These are phyloP conservation scores for Dendrothele bispora DNA, from an alignment of 768 basidiomycete genomes.

Conservation along the genomic window DNA sequence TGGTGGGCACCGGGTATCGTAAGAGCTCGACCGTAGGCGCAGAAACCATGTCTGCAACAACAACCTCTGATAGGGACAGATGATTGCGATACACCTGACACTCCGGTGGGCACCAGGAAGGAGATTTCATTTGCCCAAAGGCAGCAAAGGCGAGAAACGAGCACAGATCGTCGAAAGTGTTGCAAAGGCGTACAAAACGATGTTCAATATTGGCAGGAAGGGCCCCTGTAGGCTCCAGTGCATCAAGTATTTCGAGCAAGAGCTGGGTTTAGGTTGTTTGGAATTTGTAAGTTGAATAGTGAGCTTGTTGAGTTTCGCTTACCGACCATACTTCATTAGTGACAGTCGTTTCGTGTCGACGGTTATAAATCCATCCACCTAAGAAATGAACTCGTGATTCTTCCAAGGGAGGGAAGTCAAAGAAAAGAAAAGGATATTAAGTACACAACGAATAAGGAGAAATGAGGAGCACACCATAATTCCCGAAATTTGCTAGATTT, in stretches of 20 bases:
- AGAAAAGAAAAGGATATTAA: no score
- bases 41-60: conserved; percentile 19
- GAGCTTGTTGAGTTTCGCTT: no score
- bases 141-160: conserved; percentile 25
- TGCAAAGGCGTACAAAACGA: conserved; percentile 28
- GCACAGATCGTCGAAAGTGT: conserved; percentile 27
- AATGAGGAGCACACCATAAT: not conserved
- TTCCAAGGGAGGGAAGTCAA: no score
- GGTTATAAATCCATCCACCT: conserved; percentile 31
- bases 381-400: conserved; percentile 22
- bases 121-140: conserved; percentile 16
- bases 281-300: not conserved
- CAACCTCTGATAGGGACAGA: conserved; percentile 19
- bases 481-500: not conserved
- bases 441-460: no score
- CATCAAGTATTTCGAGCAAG: no score
- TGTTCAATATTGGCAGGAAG: conserved; percentile 22
- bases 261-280: no score
- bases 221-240: conserved; percentile 6
- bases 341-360: conserved; percentile 15
- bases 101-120: conserved; percentile 19
- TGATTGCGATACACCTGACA: conserved; percentile 16
- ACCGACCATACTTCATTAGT: conserved; percentile 33
- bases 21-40: not conserved
- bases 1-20: conserved; percentile 6